Conservation (phyloP, 164 flowering plant species). For the Protea cynaroides region DNA sequence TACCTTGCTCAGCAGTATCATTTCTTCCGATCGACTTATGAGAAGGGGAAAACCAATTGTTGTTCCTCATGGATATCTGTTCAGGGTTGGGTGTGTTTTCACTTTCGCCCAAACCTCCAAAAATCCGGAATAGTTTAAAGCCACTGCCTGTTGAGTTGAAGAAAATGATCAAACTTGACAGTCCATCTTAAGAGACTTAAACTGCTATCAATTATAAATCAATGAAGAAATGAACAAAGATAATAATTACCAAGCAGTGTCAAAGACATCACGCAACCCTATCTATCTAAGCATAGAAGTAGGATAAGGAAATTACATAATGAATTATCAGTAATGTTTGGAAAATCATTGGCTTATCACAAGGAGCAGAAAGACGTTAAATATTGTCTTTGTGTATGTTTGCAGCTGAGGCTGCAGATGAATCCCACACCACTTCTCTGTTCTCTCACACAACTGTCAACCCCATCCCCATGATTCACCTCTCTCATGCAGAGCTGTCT, state of each 20-base stretch:
- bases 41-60: slow-evolving; percentile 25
- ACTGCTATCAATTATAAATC: slow-evolving; percentile 1
- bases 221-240: background rate
- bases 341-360: too few species aligned
- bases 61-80: slow-evolving; percentile 15
- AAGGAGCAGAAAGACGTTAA: too few species aligned
- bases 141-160: slow-evolving; percentile 33
- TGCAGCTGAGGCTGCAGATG: too few species aligned
- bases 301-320: background rate
- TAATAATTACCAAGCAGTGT: background rate
- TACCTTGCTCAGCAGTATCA: slow-evolving; percentile 25
- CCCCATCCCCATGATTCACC: too few species aligned
- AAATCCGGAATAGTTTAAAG: slow-evolving; percentile 28
- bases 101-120: slow-evolving; percentile 19
- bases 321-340: too few species aligned
- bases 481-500: too few species aligned
- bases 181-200: background rate
- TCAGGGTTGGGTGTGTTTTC: slow-evolving; percentile 16
- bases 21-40: slow-evolving; percentile 18
- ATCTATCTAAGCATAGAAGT: background rate
- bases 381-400: too few species aligned
- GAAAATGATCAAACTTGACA: slow-evolving; percentile 5
- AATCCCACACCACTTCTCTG: too few species aligned
- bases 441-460: too few species aligned
- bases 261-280: background rate